Conservation (phyloP, 169 alveolate genomes). For the Plasmodium yoelii region DNA sequence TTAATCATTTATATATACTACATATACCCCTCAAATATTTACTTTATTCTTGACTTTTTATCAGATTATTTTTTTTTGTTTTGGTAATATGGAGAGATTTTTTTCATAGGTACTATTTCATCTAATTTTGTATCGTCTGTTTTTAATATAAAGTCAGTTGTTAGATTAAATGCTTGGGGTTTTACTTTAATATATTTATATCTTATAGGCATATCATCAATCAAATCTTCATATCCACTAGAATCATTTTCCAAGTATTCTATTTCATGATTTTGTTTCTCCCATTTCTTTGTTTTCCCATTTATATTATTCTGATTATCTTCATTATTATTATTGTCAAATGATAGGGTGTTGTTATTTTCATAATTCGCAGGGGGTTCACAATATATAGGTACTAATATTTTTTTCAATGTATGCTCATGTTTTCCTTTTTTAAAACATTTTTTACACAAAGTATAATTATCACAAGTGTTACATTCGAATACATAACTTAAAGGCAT, state of each 20-base stretch:
- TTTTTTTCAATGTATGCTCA: conserved; percentile 78
- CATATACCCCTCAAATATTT: no score
- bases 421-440: conserved; percentile 79
- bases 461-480: conserved; percentile 82
- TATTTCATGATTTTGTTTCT: no score
- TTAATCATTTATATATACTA: no score
- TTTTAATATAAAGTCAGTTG: conserved; percentile 78
- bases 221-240: conserved; percentile 84
- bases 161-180: conserved; percentile 78
- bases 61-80: no score
- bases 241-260: conserved; percentile 69
- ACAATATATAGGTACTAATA: conserved; percentile 71
- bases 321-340: conserved; percentile 3
- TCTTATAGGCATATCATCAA: conserved; percentile 85
- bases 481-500: conserved; percentile 78
- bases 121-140: conserved; percentile 80
- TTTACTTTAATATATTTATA: conserved; percentile 83
- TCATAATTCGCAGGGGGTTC: conserved; percentile 69
- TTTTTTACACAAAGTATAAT: conserved; percentile 81
- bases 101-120: conserved; percentile 77
- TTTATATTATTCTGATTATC: not conserved
- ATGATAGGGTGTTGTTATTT: not conserved
- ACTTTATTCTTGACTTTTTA: no score
- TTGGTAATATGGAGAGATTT: conserved; percentile 25
- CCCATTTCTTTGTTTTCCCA: no score